Base-by-base conservation (phyloP, 805 yeast species). In the Ogataea paraovalis region DNA sequence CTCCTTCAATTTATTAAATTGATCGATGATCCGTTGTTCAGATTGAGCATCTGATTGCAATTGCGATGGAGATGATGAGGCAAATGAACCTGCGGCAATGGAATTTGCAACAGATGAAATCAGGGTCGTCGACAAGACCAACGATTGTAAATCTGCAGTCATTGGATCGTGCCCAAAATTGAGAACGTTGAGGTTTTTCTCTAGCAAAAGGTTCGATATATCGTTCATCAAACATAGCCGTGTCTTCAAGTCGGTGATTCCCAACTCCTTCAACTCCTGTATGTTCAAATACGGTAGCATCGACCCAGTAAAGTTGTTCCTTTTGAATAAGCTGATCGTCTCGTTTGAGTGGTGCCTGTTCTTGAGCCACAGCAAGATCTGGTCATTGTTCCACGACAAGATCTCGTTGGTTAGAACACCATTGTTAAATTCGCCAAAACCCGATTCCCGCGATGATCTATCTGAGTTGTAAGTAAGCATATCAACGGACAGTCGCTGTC, bases 181-280 rank as follows among this genome's bases (percentile, higher is more conserved):
- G 32, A 57, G 47, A 12, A 46, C 18, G 28, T 48, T 50, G 28
- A 55, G 28, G n/a, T 48, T 45, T 46, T 70, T 75, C 7, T 65
- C 61, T 8, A 67, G 55, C n/a, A 78, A 65, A 38, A 87, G 67
- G 34, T 74, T 78, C 55, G 80, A 76, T 34, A 89, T 75, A 27
- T 79, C 75, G 44, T 75, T 71, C 61, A 87, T 80, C 39, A 90
- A 67, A 37, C 64, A 61, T 3, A 91, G 70, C 23, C 96, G 72
- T 18, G 77, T 75, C 28, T 76, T 74, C 27, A 85, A 61, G 28
- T 72, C 68, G 6, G 51, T 47, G 1, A 86, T 74, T 2, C 91
- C 94, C 59, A 91, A 67, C 45, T 89, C 96, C 50, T 73, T 71
- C 40, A 91, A 76, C 60, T 89, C 92, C 8, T 76, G 79, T 13